Evolutionary conservation across 2,329 filamentous ascomycete species (phyloP), one percentile per base, ranked within the genome.

Genomic region (Microcyclospora tardicrescens): DNA sequence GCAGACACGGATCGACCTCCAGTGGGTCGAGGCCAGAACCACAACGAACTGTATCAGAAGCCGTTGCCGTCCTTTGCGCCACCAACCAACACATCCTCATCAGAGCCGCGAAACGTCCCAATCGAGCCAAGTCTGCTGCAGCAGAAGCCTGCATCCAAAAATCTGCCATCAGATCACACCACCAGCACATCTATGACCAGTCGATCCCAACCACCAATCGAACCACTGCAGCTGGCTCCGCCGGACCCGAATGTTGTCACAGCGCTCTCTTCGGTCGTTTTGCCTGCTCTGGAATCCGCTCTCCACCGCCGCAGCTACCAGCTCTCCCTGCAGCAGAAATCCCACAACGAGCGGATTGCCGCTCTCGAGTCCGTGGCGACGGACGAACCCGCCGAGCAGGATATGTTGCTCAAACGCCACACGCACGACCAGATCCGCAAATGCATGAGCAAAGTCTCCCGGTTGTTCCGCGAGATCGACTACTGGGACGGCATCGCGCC

Each of bases 221-320:
- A 36, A 31, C 29, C 6, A 34, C 27, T 32, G 12, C 37, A 31
- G 14, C 34, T 28, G 3, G 19, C 34, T 16, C 82, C 93, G 41
- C 19, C 19, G 19, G 19, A 24, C 19, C 19, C 19, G 19, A 24
- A 24, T 8, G 19, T 24, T 8, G 72, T 93, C 15, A 91, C 93
- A 38, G 86, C 87, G 2, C 71, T 95, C 1, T 84, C 81, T 54
- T 84, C 89, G 49, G 89, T 98, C 36, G 84, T 98, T 29, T 79
- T 96, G 45, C 91, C 91, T 0, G 89, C 91, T 2, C 72, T 98
- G 2, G 86, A 94, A 61, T 83, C 91, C 49, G 86, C 91, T 6
- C 75, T 96, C 14, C 84, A 86, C 58, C 75, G 91, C 37, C 81
- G 91, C 38, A 65, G 66, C 16, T 72, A 73, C 49, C 68, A 72